Conservation (phyloP, 116 monocot species). For the Papilionanthe hybrid region DNA sequence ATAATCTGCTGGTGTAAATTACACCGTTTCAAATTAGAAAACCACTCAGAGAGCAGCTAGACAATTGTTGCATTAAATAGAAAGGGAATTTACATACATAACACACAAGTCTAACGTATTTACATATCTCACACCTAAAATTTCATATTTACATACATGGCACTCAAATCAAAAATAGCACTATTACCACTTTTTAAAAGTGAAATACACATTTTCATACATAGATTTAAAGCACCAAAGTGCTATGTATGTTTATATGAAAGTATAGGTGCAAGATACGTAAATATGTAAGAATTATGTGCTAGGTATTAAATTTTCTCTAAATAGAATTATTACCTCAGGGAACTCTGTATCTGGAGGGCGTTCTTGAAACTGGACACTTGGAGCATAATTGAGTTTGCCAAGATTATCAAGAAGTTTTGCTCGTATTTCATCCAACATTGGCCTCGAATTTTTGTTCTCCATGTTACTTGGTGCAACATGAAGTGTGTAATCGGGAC, state of each 20-base stretch:
- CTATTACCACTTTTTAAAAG: no score
- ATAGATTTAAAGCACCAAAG: no score
- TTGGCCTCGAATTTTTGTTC: constrained; percentile 46
- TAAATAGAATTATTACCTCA: constrained; percentile 29
- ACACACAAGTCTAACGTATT: no score
- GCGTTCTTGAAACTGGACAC: constrained; percentile 75
- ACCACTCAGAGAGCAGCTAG: background rate
- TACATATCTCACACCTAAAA: background rate
- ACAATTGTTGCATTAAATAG: background rate
- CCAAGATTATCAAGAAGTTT: constrained; percentile 67
- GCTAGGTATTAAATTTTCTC: no score
- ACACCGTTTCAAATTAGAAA: background rate
- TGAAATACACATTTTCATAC: no score
- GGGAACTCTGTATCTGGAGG: constrained; percentile 56
- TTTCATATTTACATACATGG: background rate
- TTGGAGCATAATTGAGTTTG: constrained; percentile 70
- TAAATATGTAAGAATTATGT: no score
- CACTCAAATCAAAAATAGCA: no score
- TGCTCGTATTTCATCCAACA: constrained; percentile 41
- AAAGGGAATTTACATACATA: no score
- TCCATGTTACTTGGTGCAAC: constrained; percentile 66
- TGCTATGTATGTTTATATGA: no score
- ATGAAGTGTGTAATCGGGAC: constrained; percentile 74
- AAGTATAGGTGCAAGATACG: no score
- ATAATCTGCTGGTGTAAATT: background rate